Conservation (phyloP, 495 filamentous ascomycete genomes). For the Penicillium antarcticum region DNA sequence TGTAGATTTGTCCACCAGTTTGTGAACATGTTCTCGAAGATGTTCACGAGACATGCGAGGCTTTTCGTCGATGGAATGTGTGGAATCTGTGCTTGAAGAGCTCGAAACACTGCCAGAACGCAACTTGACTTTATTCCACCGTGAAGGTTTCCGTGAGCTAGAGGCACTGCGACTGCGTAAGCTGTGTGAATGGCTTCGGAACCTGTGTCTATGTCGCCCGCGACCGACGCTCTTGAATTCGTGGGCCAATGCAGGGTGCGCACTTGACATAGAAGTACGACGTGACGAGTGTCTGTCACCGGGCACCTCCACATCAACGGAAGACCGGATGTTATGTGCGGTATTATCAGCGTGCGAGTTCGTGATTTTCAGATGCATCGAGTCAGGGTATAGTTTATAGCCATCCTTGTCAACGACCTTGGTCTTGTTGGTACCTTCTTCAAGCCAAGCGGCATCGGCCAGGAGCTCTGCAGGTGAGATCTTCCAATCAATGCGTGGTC, state of each 20-base stretch:
- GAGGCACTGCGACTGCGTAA: constrained; percentile 27
- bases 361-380: constrained; percentile 17
- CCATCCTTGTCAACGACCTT: constrained; percentile 73
- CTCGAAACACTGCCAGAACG: constrained; percentile 32
- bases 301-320: constrained; percentile 10
- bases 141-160: constrained; percentile 16
- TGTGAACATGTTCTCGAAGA: constrained; percentile 5
- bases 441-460: constrained; percentile 81
- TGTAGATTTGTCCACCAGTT: not conserved
- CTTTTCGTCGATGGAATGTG: constrained; percentile 14
- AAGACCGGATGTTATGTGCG: constrained; percentile 11
- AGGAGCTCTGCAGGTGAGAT: constrained; percentile 76
- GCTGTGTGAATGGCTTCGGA: constrained; percentile 24
- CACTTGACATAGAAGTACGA: constrained; percentile 29
- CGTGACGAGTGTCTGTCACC: constrained; percentile 20
- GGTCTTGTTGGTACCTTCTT: constrained; percentile 70
- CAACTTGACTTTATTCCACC: constrained; percentile 23
- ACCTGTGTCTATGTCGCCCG: constrained; percentile 31
- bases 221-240: constrained; percentile 32
- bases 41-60: constrained; percentile 3
- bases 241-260: constrained; percentile 22
- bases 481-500: constrained; percentile 75
- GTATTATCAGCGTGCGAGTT: constrained; percentile 13
- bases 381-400: constrained; percentile 60
- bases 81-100: constrained; percentile 22